Evolutionary conservation across 2,329 filamentous ascomycete genomes (phyloP).

Genomic region (Ophiostoma piceae): DNA sequence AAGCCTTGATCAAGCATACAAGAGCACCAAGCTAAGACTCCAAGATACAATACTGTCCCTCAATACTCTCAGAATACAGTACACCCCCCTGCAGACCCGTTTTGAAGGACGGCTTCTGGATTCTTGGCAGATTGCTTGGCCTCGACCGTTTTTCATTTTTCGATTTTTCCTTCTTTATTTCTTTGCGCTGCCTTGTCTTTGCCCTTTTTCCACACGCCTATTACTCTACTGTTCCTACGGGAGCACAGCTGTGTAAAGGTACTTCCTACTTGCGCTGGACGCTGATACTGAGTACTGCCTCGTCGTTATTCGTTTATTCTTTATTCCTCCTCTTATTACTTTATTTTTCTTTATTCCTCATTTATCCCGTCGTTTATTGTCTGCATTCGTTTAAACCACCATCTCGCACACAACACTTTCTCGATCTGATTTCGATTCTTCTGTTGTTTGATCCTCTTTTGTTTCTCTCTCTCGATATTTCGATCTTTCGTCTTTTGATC

Average conservation of each 20-base stretch:
- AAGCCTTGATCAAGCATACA: constrained; percentile 14
- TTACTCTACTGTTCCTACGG: constrained; percentile 11
- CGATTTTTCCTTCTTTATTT: background rate
- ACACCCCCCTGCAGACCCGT: constrained; percentile 11
- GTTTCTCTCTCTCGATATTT: background rate
- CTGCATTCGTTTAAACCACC: constrained; percentile 5
- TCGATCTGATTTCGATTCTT: background rate
- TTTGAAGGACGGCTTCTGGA: constrained; percentile 21
- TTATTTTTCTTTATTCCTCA: too few relatives aligned
- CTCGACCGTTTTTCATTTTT: constrained; percentile 16
- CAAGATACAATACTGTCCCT: background rate
- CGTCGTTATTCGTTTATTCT: constrained; percentile 12
- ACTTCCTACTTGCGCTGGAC: background rate
- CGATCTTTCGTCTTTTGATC: background rate
- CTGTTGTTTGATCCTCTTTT: background rate
- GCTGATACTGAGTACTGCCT: background rate
- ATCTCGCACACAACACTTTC: constrained; percentile 9
- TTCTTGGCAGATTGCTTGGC: constrained; percentile 21
- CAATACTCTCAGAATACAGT: background rate
- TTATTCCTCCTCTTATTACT: background rate
- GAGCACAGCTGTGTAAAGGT: background rate
- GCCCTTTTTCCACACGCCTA: constrained; percentile 5
- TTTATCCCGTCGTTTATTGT: background rate
- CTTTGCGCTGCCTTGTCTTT: background rate
- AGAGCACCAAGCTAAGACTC: background rate